Percentiles rank a stretch among this genome's conserved stretches.
Evolutionary conservation across 371 early-diverging fungal species (phyloP).

Genomic region (Rhizopus arrhizus): DNA sequence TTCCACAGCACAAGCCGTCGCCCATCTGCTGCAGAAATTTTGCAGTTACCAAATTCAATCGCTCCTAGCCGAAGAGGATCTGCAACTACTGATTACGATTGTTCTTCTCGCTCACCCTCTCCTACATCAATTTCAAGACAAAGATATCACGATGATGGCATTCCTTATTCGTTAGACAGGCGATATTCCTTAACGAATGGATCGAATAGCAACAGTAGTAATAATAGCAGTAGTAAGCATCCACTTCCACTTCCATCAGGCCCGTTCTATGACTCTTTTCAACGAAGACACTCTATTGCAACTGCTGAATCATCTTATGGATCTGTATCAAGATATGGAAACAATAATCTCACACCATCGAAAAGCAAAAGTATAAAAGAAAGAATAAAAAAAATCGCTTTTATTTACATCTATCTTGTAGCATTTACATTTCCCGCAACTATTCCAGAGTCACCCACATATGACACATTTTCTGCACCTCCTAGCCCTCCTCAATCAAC

Average conservation of each 20-base stretch:
- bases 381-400: neutral
- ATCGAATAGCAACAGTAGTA: conserved; percentile 22
- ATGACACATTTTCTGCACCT: conserved; percentile 58
- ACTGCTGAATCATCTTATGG: conserved; percentile 37
- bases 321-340: conserved; percentile 7
- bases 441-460: conserved; percentile 41
- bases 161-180: conserved; percentile 20
- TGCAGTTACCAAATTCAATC: conserved; percentile 36
- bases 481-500: conserved; percentile 54
- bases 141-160: conserved; percentile 13
- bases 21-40: conserved; percentile 37
- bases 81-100: conserved; percentile 36
- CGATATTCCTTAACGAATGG: conserved; percentile 40
- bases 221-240: conserved; percentile 9
- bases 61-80: conserved; percentile 42
- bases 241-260: conserved; percentile 20
- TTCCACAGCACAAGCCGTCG: conserved; percentile 31
- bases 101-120: conserved; percentile 41
- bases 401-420: conserved; percentile 13
- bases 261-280: conserved; percentile 40
- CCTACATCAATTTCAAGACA: conserved; percentile 32
- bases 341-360: conserved; percentile 18
- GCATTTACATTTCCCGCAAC: conserved; percentile 45
- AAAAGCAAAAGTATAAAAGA: conserved; percentile 36
- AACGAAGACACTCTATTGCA: conserved; percentile 64